A percentile compares a stretch with the other conserved stretches of the same genome.
Evolutionary conservation across 106 monocot genomes (phyloP).

Genomic region (Dioscorea zingiberensis): DNA sequence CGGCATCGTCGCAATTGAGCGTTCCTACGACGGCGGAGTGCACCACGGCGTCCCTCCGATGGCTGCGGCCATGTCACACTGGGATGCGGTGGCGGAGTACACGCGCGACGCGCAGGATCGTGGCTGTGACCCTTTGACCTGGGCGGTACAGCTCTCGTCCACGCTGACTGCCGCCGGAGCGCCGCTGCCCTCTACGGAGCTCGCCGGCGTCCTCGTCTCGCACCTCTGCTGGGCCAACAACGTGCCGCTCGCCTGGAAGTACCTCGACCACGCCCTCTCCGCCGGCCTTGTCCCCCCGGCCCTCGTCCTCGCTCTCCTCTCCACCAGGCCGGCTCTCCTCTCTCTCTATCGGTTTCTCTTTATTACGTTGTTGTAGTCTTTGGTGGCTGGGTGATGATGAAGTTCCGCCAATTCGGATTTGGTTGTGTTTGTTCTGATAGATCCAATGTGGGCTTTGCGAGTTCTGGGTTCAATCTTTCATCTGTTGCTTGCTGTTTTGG

Average conservation of each 20-base stretch:
- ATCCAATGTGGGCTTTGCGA: not conserved
- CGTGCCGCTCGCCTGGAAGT: constrained; percentile 71
- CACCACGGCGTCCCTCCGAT: not conserved
- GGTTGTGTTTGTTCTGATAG: not conserved
- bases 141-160: constrained; percentile 20
- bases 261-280: constrained; percentile 60
- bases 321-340: constrained; percentile 35
- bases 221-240: constrained; percentile 39
- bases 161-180: constrained; percentile 8
- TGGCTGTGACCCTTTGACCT: constrained; percentile 18
- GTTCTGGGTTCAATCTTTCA: not conserved
- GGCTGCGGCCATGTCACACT: not conserved
- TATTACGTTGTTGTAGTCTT: not conserved
- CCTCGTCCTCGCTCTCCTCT: constrained; percentile 68
- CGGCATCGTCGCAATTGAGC: too few species aligned
- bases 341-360: not conserved
- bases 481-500: not conserved
- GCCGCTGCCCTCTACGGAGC: constrained; percentile 25
- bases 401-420: not conserved
- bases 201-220: constrained; percentile 26
- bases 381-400: not conserved
- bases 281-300: constrained; percentile 52
- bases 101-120: constrained; percentile 30
- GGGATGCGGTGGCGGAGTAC: constrained; percentile 23
- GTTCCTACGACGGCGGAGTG: not conserved